Conservation (phyloP, 2,329 filamentous ascomycete genomes). For the Colletotrichum sidae region DNA sequence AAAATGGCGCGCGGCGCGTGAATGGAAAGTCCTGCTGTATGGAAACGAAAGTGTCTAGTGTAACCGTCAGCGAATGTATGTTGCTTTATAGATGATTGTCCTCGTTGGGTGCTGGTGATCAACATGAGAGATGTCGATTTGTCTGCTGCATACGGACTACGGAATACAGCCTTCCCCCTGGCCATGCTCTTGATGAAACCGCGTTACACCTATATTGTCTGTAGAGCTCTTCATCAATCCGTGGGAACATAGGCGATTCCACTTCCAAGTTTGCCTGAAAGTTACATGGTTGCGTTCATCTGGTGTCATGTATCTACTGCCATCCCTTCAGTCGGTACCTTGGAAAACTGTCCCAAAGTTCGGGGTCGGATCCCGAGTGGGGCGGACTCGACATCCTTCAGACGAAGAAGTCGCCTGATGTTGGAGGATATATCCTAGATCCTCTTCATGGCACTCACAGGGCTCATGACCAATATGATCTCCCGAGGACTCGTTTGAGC, state of each 20-base stretch:
- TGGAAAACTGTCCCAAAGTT: neutral
- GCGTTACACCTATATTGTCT: neutral
- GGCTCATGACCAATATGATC: neutral
- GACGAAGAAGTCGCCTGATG: neutral
- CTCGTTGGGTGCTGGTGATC: neutral
- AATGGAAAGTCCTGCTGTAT: too few relatives aligned
- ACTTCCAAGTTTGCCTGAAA: neutral
- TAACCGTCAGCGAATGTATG: neutral
- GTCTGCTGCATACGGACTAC: neutral
- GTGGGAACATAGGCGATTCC: constrained; percentile 4
- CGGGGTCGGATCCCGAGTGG: neutral
- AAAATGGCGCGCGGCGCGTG: neutral
- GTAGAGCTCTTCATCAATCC: neutral
- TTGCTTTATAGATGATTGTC: constrained; percentile 3
- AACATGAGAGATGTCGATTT: neutral
- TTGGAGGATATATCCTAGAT: neutral
- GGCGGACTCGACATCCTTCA: neutral
- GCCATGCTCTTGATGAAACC: constrained; percentile 3
- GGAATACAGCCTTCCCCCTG: neutral
- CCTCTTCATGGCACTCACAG: neutral
- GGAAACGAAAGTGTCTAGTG: constrained; percentile 18
- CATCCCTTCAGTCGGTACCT: constrained; percentile 20
- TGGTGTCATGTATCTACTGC: constrained; percentile 23
- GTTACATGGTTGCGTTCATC: constrained; percentile 24
- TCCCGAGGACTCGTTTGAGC: constrained; percentile 4